A percentile compares a stretch with the other conserved stretches of the same genome.
These are phyloP conservation scores for Suaeda aralocaspica DNA, from an alignment of 148 eudicot genomes.

Conservation along the genomic window DNA sequence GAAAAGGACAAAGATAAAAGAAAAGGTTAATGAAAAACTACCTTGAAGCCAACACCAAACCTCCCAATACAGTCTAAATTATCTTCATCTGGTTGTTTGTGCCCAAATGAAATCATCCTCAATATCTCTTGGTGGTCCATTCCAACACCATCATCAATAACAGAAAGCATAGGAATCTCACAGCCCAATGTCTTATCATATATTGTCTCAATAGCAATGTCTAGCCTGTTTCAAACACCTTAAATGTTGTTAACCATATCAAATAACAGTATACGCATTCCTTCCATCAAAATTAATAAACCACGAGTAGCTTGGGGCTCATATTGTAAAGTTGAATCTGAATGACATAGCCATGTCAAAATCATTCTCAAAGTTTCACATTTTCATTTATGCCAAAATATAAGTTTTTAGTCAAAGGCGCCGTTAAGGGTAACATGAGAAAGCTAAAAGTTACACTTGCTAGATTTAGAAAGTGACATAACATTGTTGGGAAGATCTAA, in stretches of 20 bases:
- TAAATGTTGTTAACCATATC: background rate
- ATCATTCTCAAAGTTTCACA: background rate
- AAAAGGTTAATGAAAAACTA: conserved; percentile 14
- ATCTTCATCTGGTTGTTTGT: conserved; percentile 48
- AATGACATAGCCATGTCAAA: background rate
- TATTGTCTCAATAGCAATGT: conserved; percentile 44
- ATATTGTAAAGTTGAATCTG: background rate
- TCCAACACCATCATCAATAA: conserved; percentile 68
- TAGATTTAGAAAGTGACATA: background rate
- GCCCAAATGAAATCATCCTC: conserved; percentile 74
- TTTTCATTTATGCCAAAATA: background rate
- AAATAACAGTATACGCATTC: background rate
- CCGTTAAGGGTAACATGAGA: background rate
- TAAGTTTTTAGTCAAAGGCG: background rate
- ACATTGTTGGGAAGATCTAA: background rate
- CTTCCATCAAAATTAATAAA: background rate
- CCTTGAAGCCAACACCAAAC: conserved; percentile 87
- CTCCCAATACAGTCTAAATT: conserved; percentile 55
- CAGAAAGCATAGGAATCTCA: conserved; percentile 61
- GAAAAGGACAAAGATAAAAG: background rate
- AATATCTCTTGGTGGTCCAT: conserved; percentile 60
- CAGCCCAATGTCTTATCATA: conserved; percentile 35
- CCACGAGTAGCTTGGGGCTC: background rate
- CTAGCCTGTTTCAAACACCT: conserved; percentile 41
- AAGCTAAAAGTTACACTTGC: background rate